Evolutionary conservation across 2,329 filamentous ascomycete species (phyloP), one percentile per base, ranked within the genome.

Genomic region (Cladosporium velox): DNA sequence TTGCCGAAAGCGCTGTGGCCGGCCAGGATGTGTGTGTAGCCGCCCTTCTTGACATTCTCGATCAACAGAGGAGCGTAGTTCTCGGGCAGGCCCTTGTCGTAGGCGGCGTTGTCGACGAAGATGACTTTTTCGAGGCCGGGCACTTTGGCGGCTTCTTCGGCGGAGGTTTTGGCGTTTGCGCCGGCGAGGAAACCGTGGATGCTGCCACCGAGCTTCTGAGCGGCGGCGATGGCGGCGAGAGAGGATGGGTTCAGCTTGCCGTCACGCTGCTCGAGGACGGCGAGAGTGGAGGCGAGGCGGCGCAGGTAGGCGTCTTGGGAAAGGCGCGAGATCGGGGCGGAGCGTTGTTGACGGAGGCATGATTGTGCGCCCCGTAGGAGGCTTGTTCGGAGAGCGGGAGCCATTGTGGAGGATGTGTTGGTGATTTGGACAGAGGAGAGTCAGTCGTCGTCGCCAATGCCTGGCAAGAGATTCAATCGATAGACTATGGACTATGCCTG

Each of bases 1-100:
- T 99, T 99, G 75, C 95, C 95, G 80, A 99, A 99, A 0, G 95
- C 93, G 28, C 93, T 95, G 82, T 98, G 93, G 65, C 91, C 90
- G 47, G 90, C 91, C 74, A 99, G 86, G 70, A 99, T 87, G 77
- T 99, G 95, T 68, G 93, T 96, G 79, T 93, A 98, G 67, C 90
- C 91, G 67, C 92, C 93, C 78, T 95, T 95, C 83, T 96, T 96
- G 80, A 98, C 94, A 80, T 98, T 99, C 79, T 98, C 94, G 61
- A 93, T 91, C 49, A 99, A 84, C 57, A 99, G 84, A 65, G 93
- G 91, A n/a, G 94, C 95, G 76, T 87, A 98, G 83, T 92, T 97
- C 82, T 99, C 95, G 62, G 95, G 89, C 1, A 99, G 86, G 59
- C 93, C 92, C 88, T 93, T 96, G 75, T 98, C 93, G 76, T 99